Evolutionary conservation across 2,329 filamentous ascomycete species (phyloP).

Genomic region (Fusarium sp.): DNA sequence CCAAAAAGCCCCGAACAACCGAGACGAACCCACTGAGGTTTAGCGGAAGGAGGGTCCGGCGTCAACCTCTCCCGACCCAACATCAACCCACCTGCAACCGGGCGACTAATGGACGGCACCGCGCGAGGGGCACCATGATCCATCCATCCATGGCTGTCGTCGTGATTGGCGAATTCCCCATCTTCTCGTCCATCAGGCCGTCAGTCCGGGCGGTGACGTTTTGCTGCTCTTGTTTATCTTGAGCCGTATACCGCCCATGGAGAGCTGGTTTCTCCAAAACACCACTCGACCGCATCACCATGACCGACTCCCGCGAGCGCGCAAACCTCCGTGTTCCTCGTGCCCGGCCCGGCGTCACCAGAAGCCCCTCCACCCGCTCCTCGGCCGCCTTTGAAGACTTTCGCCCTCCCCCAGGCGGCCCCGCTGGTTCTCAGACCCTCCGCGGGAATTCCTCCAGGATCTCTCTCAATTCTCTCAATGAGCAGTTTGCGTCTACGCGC

Average conservation of each 20-base stretch:
- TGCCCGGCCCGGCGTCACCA: conserved; percentile 31
- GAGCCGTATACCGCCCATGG: background rate
- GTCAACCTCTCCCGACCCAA: conserved; percentile 4
- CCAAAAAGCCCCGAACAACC: conserved; percentile 11
- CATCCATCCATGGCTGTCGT: conserved; percentile 23
- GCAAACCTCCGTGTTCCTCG: conserved; percentile 47
- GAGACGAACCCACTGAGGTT: conserved; percentile 2
- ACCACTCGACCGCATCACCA: conserved; percentile 25
- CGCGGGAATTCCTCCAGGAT: conserved; percentile 57
- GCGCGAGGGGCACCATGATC: conserved; percentile 31
- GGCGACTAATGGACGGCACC: conserved; percentile 14
- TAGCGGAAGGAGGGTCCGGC: background rate
- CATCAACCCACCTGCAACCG: conserved; percentile 28
- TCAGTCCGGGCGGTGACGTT: conserved; percentile 31
- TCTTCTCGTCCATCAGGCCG: conserved; percentile 10
- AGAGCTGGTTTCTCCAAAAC: conserved; percentile 18
- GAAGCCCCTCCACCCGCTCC: conserved; percentile 43
- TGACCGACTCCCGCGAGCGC: conserved; percentile 43
- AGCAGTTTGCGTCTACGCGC: conserved; percentile 61
- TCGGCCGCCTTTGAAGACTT: conserved; percentile 39
- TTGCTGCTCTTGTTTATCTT: background rate
- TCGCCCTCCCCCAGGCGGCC: conserved; percentile 30
- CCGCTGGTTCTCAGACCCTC: conserved; percentile 40
- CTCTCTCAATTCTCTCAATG: conserved; percentile 60
- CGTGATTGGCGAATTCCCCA: conserved; percentile 41